Evolutionary conservation across 768 basidiomycete genomes (phyloP).

Genomic region (Xerocomellus amylosporus): DNA sequence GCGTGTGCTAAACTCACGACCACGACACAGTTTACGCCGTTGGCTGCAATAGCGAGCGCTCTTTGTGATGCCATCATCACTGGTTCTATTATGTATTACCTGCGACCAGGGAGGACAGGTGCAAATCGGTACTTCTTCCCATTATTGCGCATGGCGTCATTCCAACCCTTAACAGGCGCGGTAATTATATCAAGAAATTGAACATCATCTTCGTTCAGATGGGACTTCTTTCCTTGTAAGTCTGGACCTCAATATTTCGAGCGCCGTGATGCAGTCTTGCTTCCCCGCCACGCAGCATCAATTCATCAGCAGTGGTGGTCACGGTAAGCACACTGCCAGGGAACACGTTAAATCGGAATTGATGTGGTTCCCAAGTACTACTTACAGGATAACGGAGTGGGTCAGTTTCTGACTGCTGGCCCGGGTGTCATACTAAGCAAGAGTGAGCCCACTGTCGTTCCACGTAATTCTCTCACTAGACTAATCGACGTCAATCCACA

Average conservation of each 20-base stretch:
- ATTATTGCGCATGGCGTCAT: background rate
- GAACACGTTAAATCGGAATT: background rate
- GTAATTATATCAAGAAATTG: constrained; percentile 14
- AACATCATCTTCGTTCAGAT: constrained; percentile 18
- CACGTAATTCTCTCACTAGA: background rate
- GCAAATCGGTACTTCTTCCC: constrained; percentile 7
- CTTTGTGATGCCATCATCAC: too few relatives aligned
- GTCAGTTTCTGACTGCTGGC: constrained; percentile 4
- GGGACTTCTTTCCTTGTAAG: constrained; percentile 21
- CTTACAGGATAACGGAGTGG: constrained; percentile 1
- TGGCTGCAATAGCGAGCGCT: constrained; percentile 5
- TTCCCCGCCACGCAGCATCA: constrained; percentile 2
- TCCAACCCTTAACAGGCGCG: background rate
- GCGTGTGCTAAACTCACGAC: background rate
- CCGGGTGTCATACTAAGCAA: constrained; percentile 18
- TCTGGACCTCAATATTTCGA: background rate
- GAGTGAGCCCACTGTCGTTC: constrained; percentile 5
- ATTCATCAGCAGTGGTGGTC: constrained; percentile 5
- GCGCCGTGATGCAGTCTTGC: background rate
- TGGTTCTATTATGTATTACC: too few relatives aligned
- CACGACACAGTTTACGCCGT: constrained; percentile 2
- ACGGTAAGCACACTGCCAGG: constrained; percentile 6
- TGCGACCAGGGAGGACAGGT: constrained; percentile 9
- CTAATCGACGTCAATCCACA: background rate
- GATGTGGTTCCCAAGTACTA: constrained; percentile 13